Evolutionary conservation across 2,329 filamentous ascomycete genomes (phyloP).

Genomic region (Daldinia sp.): DNA sequence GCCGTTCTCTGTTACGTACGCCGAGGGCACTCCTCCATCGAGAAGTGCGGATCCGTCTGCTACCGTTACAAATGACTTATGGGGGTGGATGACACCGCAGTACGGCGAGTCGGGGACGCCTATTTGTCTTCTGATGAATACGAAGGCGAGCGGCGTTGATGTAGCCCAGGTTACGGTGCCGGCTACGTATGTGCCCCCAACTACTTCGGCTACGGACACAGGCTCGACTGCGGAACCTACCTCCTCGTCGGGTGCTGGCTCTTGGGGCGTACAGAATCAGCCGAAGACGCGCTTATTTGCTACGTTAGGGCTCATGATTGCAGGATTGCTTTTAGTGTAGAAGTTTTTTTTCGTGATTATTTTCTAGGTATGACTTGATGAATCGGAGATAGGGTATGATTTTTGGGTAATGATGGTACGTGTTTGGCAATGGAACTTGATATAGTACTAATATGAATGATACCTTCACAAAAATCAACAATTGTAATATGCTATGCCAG

Average conservation of each 20-base stretch:
- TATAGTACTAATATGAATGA: too few species aligned
- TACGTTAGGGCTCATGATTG: neutral
- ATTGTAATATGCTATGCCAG: too few species aligned
- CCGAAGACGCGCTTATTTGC: neutral
- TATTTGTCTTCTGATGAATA: slow-evolving; percentile 23
- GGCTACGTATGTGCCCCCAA: slow-evolving; percentile 14
- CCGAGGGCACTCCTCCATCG: neutral
- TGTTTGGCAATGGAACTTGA: too few species aligned
- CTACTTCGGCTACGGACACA: neutral
- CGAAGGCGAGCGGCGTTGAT: slow-evolving; percentile 6
- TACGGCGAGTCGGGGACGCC: slow-evolving; percentile 27
- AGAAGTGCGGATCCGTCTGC: neutral
- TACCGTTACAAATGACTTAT: slow-evolving; percentile 24
- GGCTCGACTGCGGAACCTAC: neutral
- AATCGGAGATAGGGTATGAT: neutral
- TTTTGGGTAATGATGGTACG: neutral
- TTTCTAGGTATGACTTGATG: neutral
- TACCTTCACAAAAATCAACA: neutral
- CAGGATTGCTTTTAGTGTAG: neutral
- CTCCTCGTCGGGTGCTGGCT: slow-evolving; percentile 1
- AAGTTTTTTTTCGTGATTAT: neutral
- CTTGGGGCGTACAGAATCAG: neutral
- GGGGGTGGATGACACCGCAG: slow-evolving; percentile 17
- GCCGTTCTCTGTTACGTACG: slow-evolving; percentile 15
- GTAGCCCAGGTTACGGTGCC: slow-evolving; percentile 27